Base-by-base conservation (phyloP, 1,284 basidiomycete species). In the Pseudozyma sp. region DNA sequence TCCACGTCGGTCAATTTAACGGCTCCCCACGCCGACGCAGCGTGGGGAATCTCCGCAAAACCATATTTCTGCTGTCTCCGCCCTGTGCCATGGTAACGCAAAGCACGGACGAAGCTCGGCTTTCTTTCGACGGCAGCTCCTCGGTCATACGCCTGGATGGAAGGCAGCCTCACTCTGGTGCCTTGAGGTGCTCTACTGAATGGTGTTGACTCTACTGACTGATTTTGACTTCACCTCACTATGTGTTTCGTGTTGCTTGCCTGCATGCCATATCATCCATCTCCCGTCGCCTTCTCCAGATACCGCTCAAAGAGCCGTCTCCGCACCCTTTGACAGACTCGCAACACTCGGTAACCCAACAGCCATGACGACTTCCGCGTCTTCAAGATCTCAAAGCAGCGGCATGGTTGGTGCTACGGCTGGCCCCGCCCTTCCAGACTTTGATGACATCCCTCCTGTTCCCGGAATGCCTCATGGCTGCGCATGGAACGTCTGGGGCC, bases 401-500 rank as follows among this genome's bases (percentile, higher is more conserved):
- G 38, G 35, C 45, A 34, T 18, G 1, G 51, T 36, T 5, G 60
- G 70, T 1, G 48, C 49, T 25, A 54, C 52, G 9, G 57, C 57
- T 6, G 38, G 58, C 3, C 43, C 42, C 55, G 19, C 34, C 16
- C 19, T 74, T 1, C 71, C 71, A 8, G 53, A 51, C 49, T 74
- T 70, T 16, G 67, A 74, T 39, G 44, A 70, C 21, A 58, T 74
- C 35, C 71, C 71, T 0, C 42, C 56, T 0, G 67, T 74, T 7
- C 35, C 51, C 1, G 71, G 60, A 7, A 74, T 74, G 71, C 71
- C 67, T 16, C 66, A 69, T 34, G 72, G 72, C 16, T 75, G 68
- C 36, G 72, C 72, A 1, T 75, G 72, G 72, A 64, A 58, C 13
- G 72, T 75, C 0, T 70, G 63, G 59, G 72, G 72, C 18, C 25